These are phyloP conservation scores for Paecilomyces sp. DNA, from an alignment of 2,329 filamentous ascomycete species.

Conservation along the genomic window DNA sequence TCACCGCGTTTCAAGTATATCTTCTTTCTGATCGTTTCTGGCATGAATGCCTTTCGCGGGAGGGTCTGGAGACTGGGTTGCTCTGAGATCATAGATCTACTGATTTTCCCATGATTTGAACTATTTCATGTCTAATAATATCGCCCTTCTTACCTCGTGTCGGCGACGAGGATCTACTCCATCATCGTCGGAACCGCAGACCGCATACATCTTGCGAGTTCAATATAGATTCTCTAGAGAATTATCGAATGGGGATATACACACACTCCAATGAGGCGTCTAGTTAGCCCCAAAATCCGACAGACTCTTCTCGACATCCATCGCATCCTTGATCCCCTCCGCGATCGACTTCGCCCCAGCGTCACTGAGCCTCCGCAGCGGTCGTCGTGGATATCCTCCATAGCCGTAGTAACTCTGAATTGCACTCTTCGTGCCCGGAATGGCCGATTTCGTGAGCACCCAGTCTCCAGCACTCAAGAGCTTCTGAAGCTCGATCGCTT, in stretches of 20 bases:
- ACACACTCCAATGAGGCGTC: neutral
- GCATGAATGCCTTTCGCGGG: neutral
- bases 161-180: too few relatives aligned
- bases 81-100: too few relatives aligned
- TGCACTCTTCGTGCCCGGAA: slow-evolving; percentile 78
- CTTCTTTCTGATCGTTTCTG: neutral
- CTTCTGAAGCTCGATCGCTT: slow-evolving; percentile 70
- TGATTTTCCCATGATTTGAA: too few relatives aligned
- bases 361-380: slow-evolving; percentile 34
- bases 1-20: neutral
- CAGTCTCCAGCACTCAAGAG: slow-evolving; percentile 71
- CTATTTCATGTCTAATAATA: too few relatives aligned
- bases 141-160: too few relatives aligned
- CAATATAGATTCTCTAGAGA: neutral
- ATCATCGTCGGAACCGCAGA: too few relatives aligned
- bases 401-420: slow-evolving; percentile 80
- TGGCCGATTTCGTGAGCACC: slow-evolving; percentile 75
- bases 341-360: slow-evolving; percentile 22
- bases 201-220: too few relatives aligned
- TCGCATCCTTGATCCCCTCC: slow-evolving; percentile 26
- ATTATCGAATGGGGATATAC: neutral
- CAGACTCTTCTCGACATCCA: slow-evolving; percentile 27
- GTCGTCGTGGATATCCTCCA: slow-evolving; percentile 67
- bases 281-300: slow-evolving; percentile 24
- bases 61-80: neutral